A percentile compares a stretch with the other conserved stretches of the same genome.
Evolutionary conservation across 208 protist genomes (phyloP).

Genomic region (Leishmania major): DNA sequence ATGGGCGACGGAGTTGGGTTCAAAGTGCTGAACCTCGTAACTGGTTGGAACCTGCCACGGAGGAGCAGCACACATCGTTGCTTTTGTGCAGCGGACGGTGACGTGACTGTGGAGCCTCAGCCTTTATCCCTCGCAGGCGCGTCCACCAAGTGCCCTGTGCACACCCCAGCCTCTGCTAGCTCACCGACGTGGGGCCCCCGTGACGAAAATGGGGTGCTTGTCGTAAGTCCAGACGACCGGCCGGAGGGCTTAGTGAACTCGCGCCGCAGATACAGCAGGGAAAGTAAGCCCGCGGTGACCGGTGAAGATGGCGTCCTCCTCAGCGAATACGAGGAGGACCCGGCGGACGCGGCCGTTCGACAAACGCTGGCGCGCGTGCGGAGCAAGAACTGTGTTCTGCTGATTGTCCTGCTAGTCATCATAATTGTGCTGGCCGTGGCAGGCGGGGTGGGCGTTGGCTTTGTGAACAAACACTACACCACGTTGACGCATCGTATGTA

Average conservation of each 20-base stretch:
- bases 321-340: conserved; percentile 13
- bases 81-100: neutral
- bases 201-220: neutral
- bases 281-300: neutral
- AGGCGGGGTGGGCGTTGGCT: conserved; percentile 41
- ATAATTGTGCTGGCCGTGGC: conserved; percentile 46
- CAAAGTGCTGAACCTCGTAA: neutral
- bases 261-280: neutral
- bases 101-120: neutral
- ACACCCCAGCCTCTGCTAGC: neutral
- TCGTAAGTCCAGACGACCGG: neutral
- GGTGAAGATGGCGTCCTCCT: conserved; percentile 16
- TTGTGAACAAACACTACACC: conserved; percentile 44
- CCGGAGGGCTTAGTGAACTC: conserved; percentile 4
- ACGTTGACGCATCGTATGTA: conserved; percentile 24
- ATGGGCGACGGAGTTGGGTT: neutral
- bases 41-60: too few relatives aligned
- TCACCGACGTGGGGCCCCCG: neutral
- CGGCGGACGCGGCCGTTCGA: conserved; percentile 1
- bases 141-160: neutral
- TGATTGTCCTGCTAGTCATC: conserved; percentile 26
- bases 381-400: conserved; percentile 32
- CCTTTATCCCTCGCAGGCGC: neutral
- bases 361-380: conserved; percentile 29
- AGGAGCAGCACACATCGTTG: neutral